Base-by-base conservation (phyloP, 306 rosid species). In the Vicia sativa region DNA sequence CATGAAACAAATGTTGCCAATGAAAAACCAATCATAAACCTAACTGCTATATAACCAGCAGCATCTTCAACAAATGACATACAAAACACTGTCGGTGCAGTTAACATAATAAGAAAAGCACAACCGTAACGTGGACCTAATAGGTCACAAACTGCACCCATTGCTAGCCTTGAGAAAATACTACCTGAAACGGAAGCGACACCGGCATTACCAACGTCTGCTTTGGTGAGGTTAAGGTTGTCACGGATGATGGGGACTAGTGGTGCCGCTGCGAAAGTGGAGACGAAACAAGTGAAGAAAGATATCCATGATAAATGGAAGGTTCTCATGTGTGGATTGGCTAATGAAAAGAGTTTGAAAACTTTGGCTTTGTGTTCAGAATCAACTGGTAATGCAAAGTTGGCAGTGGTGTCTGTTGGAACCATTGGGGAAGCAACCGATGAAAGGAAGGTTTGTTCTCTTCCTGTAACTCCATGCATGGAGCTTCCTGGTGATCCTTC, bases 291-390 rank as follows among this genome's bases (percentile, higher is more conserved):
- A 0, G 98, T 86, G 75, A 89, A 92, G 83, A 89, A 92, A 41
- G 98, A 92, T 9, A 87, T 74, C 98, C 98, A 92, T 3, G 98
- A 92, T 4, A 92, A 80, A 82, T 92, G 98, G 79, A 92, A 92
- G 78, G 98, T 90, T 80, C 93, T 81, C 98, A 92, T 92, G 79
- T 92, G 98, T 7, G 98, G 98, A 1, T 87, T 88, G 28, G 88
- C 93, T 0, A 92, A 9, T 2, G 98, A 92, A 52, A 86, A 86
- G 4, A 90, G 68, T 65, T 84, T 92, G 75, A 92, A 89, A 2
- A 82, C 90, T 45, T 82, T 89, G 1, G 96, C 82, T 57, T 89
- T 89, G 73, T 92, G 97, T 26, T 92, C 96, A 0, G 92, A 87
- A 70, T 92, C 97, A 3, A 92, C 96, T 0, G 97, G 96, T 4